Percentiles rank a stretch among this genome's conserved stretches.
phyloP scores from a whole-genome alignment of 1,139 yeast genomes.

The Pichia sp. region DNA sequence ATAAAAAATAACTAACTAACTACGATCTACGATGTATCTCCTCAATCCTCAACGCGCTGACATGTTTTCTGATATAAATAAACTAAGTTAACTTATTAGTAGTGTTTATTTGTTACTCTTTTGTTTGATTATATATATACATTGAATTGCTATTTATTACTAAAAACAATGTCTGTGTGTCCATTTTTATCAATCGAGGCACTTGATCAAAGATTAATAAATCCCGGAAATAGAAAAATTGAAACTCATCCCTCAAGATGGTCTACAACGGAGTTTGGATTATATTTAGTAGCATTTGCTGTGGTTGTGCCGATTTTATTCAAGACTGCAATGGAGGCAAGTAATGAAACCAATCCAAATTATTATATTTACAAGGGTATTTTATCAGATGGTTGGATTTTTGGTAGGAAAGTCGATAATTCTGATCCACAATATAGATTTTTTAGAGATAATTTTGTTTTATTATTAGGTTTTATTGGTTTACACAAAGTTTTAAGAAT shows the following conservation, averaged over 20 bases:
- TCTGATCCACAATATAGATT: slow-evolving; percentile 86
- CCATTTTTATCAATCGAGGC: slow-evolving; percentile 51
- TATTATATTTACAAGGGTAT: slow-evolving; percentile 56
- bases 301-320: slow-evolving; percentile 77
- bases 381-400: slow-evolving; percentile 68
- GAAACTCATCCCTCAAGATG: slow-evolving; percentile 54
- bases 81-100: too few species aligned
- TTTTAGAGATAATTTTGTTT: slow-evolving; percentile 71
- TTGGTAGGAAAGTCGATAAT: slow-evolving; percentile 78
- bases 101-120: too few species aligned
- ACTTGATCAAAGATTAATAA: slow-evolving; percentile 61
- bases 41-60: too few species aligned
- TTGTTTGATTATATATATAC: too few species aligned
- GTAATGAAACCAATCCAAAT: slow-evolving; percentile 72
- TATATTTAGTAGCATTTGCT: slow-evolving; percentile 57
- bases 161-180: slow-evolving; percentile 8
- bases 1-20: too few species aligned
- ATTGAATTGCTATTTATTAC: too few species aligned
- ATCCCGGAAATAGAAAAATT: slow-evolving; percentile 44
- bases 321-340: slow-evolving; percentile 75
- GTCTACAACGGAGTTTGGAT: slow-evolving; percentile 64
- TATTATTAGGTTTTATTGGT: slow-evolving; percentile 48
- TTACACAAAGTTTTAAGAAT: slow-evolving; percentile 51
- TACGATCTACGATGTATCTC: too few species aligned
- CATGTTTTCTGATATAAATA: too few species aligned